Evolutionary conservation across 192 early-diverging fungal species (phyloP), one percentile per base, ranked within the genome.

Genomic region (Allomyces javanicus): DNA sequence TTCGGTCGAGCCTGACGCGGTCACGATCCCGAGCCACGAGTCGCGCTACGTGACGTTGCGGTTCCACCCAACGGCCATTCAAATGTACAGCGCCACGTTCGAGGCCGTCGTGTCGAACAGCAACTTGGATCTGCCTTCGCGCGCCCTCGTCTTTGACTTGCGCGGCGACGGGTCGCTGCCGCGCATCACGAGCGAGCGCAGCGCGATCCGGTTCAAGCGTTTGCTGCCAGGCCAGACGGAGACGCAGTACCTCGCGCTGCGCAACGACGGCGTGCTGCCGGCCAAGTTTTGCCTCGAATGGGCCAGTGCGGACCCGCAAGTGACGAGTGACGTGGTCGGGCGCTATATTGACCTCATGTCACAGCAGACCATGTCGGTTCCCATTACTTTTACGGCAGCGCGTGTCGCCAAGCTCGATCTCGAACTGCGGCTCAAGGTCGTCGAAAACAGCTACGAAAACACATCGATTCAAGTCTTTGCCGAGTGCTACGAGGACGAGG

Each of bases 391-490:
- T 68, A 40, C 70, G 14, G 77, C 82, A 9, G 63, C 70, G 10
- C 55, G 45, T 62, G 64, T 79, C 55, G 68, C 75, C 27, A 78
- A 76, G 62, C 62, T 79, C 58, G 77, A 80, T 63, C 75, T 64
- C 0, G 78, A 84, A 40, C 25, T 84, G 4, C 70, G 76, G n/a
- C 21, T 84, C 27, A 68, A 72, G 24, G 72, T 81, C 12, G 33
- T 72, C 7, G 83, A 84, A 69, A 84, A 84, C 63, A 73, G 66
- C 43, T 84, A 84, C 71, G 83, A 84, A 61, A 82, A 84, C 64
- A 66, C 73, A 1, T 64, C 65, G 9, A 69, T 84, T 40, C 70
- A 71, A 23, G n/a, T 84, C 1, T 40, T 67, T 21, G 81, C 78
- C 1, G 83, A 84, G 67, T 79, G 83, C 9, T 81, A 80, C 69